Percentiles rank a stretch among this genome's conserved stretches.
phyloP scores from a whole-genome alignment of 2,329 filamentous ascomycete genomes.

The Colletotrichum gloeosporioides region DNA sequence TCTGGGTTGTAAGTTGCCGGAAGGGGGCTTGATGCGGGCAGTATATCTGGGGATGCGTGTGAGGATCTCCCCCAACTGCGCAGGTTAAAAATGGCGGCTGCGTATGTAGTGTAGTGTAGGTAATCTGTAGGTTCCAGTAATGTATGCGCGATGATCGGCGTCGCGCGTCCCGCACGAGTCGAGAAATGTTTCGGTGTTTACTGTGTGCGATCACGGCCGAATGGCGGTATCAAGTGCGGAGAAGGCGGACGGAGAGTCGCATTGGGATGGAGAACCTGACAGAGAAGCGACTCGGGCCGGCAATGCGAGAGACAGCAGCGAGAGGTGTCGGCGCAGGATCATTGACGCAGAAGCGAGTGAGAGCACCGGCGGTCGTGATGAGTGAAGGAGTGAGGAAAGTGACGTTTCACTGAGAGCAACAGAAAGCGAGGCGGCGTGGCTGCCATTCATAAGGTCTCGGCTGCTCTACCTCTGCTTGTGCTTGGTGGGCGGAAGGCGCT shows the following conservation, averaged over 20 bases:
- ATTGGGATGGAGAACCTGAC: neutral
- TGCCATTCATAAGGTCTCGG: neutral
- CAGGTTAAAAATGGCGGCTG: neutral
- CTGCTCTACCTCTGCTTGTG: neutral
- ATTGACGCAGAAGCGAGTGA: neutral
- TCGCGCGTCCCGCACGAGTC: neutral
- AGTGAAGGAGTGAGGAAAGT: neutral
- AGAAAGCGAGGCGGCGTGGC: neutral
- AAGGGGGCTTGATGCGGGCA: neutral
- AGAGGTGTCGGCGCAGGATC: neutral
- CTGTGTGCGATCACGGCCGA: neutral
- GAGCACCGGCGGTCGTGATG: neutral
- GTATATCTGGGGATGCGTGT: neutral
- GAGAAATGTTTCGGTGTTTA: neutral
- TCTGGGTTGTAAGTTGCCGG: neutral
- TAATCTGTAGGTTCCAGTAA: neutral
- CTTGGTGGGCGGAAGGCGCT: neutral
- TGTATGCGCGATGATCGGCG: constrained; percentile 1
- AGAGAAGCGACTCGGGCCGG: neutral
- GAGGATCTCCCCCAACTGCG: neutral
- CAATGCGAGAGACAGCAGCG: neutral
- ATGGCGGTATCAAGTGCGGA: constrained; percentile 4
- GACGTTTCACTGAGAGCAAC: neutral
- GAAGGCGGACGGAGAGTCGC: neutral
- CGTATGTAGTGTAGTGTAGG: neutral